These are phyloP conservation scores for Suhomyces panamericanus DNA, from an alignment of 1,139 yeast genomes.

Conservation along the genomic window DNA sequence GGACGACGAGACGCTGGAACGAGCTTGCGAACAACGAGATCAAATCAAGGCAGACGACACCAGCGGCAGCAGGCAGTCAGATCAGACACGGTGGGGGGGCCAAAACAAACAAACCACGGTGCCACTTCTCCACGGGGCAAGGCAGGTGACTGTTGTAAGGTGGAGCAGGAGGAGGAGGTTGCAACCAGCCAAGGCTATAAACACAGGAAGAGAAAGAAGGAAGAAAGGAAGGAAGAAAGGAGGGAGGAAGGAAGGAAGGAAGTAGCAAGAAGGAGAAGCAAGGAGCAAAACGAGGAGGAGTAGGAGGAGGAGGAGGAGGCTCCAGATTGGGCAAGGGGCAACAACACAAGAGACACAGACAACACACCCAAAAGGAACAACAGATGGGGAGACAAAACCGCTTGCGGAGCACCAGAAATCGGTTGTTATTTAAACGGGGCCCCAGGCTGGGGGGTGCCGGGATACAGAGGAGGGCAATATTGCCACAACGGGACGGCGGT, in stretches of 20 bases:
- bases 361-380: conserved; percentile 1
- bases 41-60: no score
- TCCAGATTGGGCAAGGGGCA: no score
- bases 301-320: background rate
- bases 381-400: conserved; percentile 9
- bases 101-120: conserved; percentile 2
- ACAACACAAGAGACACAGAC: no score
- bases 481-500: conserved; percentile 1
- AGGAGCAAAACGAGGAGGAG: background rate
- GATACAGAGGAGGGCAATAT: background rate
- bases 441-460: no score
- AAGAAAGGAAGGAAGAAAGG: no score
- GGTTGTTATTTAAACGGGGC: conserved; percentile 11
- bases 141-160: conserved; percentile 3
- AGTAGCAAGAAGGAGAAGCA: no score
- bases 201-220: no score
- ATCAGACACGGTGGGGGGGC: background rate
- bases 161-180: background rate
- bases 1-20: no score
- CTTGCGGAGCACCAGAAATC: conserved; percentile 5
- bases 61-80: no score
- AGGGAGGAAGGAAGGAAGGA: no score
- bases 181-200: background rate
- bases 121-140: conserved; percentile 1
- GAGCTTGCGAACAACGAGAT: no score